These are phyloP conservation scores for Schwanniomyces occidentalis DNA, from an alignment of 805 yeast species.

Conservation along the genomic window DNA sequence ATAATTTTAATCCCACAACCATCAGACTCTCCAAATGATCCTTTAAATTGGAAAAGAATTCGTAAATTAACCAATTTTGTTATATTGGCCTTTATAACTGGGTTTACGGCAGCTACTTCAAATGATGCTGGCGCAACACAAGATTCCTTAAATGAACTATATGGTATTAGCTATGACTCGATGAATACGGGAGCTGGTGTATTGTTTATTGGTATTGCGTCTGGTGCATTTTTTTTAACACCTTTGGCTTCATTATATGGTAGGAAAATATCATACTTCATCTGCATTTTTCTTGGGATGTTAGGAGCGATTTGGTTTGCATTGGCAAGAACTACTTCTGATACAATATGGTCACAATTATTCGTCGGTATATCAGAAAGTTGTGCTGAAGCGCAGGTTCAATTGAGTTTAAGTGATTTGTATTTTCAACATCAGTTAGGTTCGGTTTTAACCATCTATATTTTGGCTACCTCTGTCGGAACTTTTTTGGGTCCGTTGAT, in stretches of 20 bases:
- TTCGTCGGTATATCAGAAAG: constrained; percentile 41
- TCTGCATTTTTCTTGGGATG: constrained; percentile 41
- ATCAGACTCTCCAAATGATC: constrained; percentile 50
- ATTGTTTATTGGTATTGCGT: constrained; percentile 44
- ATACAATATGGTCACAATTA: constrained; percentile 49
- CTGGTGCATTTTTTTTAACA: constrained; percentile 44
- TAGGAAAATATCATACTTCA: constrained; percentile 41
- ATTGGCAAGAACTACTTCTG: constrained; percentile 30
- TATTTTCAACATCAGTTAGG: constrained; percentile 48
- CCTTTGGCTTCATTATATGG: constrained; percentile 49
- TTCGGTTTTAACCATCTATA: constrained; percentile 51
- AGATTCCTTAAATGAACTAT: constrained; percentile 42
- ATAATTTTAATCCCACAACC: constrained; percentile 50
- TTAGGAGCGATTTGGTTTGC: constrained; percentile 50
- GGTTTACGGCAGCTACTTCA: constrained; percentile 50
- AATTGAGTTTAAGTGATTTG: constrained; percentile 36
- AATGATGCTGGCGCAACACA: constrained; percentile 51
- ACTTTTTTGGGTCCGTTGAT: constrained; percentile 60
- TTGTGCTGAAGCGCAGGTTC: constrained; percentile 47
- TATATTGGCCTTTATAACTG: constrained; percentile 43
- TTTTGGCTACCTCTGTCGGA: constrained; percentile 53
- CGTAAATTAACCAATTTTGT: constrained; percentile 41
- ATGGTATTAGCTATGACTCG: constrained; percentile 45
- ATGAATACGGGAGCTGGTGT: constrained; percentile 54
- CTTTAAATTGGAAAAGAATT: constrained; percentile 41